These are phyloP conservation scores for Solanum hybrid DNA, from an alignment of 305 asterid genomes.

Conservation along the genomic window DNA sequence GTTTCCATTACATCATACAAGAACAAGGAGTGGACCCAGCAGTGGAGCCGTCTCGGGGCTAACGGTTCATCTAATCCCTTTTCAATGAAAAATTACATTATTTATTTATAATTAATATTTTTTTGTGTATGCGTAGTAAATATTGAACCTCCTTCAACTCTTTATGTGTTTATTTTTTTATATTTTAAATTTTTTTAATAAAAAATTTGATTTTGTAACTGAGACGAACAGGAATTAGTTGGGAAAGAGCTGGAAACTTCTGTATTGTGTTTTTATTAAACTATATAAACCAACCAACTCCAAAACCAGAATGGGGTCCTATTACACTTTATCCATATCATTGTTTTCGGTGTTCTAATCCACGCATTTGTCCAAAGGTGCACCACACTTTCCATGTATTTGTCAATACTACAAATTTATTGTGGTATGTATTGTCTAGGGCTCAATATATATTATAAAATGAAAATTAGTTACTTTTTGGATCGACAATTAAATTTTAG, in stretches of 20 bases:
- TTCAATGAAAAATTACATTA: neutral
- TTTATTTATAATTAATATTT: neutral
- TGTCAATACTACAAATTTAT: neutral
- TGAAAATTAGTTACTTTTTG: too few species aligned
- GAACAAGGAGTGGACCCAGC: neutral
- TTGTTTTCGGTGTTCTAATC: neutral
- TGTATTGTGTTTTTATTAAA: neutral
- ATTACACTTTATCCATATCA: conserved; percentile 17
- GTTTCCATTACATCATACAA: neutral
- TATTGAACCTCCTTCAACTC: neutral
- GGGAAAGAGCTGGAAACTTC: conserved; percentile 41
- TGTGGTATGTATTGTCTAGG: neutral
- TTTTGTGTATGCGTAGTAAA: too few species aligned
- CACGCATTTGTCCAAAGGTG: conserved; percentile 1
- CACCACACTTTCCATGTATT: neutral
- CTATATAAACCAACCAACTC: neutral
- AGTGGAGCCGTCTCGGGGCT: neutral
- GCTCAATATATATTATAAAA: neutral
- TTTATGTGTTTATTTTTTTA: neutral
- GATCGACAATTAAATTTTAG: neutral
- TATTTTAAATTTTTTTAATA: too few species aligned
- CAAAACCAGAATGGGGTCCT: conserved; percentile 11
- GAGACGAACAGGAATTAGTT: neutral
- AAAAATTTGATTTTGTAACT: too few species aligned
- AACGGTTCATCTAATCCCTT: fast-evolving